Evolutionary conservation across 1,139 yeast genomes (phyloP).

Genomic region (Sugiyamaella sp.): DNA sequence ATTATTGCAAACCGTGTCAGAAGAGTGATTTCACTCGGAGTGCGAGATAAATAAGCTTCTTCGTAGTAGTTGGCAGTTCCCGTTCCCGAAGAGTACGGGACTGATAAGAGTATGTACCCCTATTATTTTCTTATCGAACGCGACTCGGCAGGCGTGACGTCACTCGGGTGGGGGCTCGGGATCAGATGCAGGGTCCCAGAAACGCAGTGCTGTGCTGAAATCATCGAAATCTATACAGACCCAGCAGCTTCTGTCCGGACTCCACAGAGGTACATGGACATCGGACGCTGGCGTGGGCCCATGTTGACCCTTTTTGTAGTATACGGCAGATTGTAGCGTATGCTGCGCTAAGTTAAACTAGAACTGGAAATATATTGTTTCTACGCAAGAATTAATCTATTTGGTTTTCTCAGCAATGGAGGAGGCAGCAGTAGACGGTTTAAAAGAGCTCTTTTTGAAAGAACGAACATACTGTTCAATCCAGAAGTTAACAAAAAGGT

Average conservation of each 20-base stretch:
- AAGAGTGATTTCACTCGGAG: not conserved
- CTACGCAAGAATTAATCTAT: not conserved
- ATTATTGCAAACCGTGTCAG: not conserved
- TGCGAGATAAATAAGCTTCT: not conserved
- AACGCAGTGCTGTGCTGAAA: no score
- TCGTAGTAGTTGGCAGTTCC: not conserved
- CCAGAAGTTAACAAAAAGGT: constrained; percentile 69
- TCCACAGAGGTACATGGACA: no score
- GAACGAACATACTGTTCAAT: constrained; percentile 57
- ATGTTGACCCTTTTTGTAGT: no score
- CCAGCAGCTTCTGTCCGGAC: no score
- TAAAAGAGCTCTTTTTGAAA: constrained; percentile 6
- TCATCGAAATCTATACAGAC: no score
- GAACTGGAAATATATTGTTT: not conserved
- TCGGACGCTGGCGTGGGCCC: no score
- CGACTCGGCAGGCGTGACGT: not conserved
- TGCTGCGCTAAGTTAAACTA: no score
- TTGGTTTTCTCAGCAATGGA: constrained; percentile 2
- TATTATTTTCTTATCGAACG: constrained; percentile 14
- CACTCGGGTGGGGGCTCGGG: constrained; percentile 1
- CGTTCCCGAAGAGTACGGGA: constrained; percentile 1
- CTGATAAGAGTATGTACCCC: constrained; percentile 10
- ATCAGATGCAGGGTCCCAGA: no score
- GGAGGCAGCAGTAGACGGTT: not conserved
- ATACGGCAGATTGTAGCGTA: no score